These are phyloP conservation scores for Coleophoma crateriformis DNA, from an alignment of 2,329 filamentous ascomycete genomes.

Conservation along the genomic window DNA sequence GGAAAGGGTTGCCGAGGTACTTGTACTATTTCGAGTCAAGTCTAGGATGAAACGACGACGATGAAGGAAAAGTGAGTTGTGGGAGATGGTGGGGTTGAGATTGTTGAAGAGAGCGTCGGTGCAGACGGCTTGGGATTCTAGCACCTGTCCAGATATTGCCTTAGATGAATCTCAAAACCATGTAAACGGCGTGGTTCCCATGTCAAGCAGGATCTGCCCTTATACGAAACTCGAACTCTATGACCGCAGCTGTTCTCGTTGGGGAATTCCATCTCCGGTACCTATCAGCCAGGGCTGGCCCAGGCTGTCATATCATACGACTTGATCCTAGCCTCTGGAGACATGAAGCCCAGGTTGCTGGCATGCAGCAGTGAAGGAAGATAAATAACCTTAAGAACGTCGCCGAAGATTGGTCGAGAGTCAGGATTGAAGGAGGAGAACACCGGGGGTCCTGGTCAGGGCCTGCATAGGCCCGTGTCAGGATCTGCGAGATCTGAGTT, in stretches of 20 bases:
- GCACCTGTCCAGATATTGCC: not conserved
- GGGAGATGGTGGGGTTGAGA: too few species aligned
- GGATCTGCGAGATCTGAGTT: slow-evolving; percentile 1
- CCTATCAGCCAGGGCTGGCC: not conserved
- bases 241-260: not conserved
- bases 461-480: not conserved
- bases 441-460: not conserved
- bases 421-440: too few species aligned
- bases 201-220: not conserved
- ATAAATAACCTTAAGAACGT: too few species aligned
- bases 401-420: not conserved
- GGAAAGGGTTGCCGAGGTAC: not conserved
- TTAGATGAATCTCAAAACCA: not conserved
- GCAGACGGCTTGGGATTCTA: not conserved
- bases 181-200: not conserved
- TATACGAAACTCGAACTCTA: not conserved
- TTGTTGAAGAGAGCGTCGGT: not conserved
- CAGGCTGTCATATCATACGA: too few species aligned
- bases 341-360: too few species aligned
- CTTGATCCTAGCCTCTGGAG: too few species aligned
- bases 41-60: not conserved
- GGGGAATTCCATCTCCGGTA: not conserved
- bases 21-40: not conserved
- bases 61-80: not conserved
- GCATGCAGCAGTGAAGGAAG: too few species aligned